Percentiles rank a stretch among this genome's conserved stretches.
Conservation (phyloP, 352 stramenopile species). For the Peronospora farinosa region DNA sequence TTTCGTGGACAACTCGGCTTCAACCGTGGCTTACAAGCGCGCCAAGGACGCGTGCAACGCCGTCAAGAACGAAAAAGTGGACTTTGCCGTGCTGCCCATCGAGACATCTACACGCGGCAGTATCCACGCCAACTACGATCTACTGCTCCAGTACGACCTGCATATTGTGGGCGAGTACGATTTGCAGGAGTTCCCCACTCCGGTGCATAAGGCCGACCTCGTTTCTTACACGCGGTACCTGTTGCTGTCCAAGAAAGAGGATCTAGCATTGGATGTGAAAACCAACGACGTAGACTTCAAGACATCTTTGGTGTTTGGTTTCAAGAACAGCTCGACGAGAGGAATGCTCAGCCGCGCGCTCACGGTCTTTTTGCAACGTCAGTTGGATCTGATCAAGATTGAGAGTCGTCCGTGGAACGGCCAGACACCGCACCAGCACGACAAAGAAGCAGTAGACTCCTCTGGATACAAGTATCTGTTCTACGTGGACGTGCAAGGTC, state of each 20-base stretch:
- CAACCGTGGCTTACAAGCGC: constrained; percentile 31
- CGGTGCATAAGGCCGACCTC: constrained; percentile 50
- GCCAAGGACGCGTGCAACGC: constrained; percentile 44
- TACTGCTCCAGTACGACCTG: constrained; percentile 65
- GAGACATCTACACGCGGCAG: constrained; percentile 94
- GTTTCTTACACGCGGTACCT: constrained; percentile 86
- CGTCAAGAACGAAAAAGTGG: constrained; percentile 72
- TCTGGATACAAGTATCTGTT: constrained; percentile 73
- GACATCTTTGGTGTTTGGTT: constrained; percentile 70
- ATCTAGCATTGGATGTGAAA: constrained; percentile 29
- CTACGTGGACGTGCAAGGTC: constrained; percentile 64
- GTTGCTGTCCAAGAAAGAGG: constrained; percentile 65
- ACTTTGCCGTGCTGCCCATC: constrained; percentile 93
- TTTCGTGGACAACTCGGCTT: constrained; percentile 23
- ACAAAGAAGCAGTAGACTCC: constrained; percentile 22
- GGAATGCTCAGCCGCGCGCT: constrained; percentile 59
- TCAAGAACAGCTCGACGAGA: constrained; percentile 54
- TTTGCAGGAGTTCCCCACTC: constrained; percentile 13
- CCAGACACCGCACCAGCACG: constrained; percentile 40
- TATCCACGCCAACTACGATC: constrained; percentile 95
- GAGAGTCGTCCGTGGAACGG: constrained; percentile 59
- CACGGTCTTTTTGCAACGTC: constrained; percentile 51
- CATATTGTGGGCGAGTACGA: constrained; percentile 70
- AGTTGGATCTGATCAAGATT: constrained; percentile 69
- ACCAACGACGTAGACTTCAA: constrained; percentile 43